phyloP scores from a whole-genome alignment of 2,329 filamentous ascomycete species.

The Xylaria sp. region DNA sequence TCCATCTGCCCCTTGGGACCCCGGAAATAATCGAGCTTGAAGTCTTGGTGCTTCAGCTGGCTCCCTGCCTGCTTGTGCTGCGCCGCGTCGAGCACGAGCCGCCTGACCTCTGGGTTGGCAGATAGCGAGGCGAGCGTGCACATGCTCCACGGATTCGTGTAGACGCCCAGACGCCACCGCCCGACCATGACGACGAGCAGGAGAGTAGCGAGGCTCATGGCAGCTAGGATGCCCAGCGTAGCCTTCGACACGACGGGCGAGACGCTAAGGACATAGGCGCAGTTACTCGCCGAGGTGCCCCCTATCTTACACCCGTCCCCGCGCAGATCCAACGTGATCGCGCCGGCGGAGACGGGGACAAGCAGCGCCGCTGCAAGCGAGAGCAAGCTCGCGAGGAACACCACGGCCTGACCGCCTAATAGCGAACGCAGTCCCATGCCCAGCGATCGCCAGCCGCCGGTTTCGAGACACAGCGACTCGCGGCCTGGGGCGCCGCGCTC shows the following conservation, averaged over 20 bases:
- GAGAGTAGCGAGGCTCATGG: slow-evolving; percentile 45
- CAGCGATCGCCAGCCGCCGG: slow-evolving; percentile 42
- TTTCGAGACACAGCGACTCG: slow-evolving; percentile 49
- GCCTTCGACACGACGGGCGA: slow-evolving; percentile 44
- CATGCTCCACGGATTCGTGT: slow-evolving; percentile 53
- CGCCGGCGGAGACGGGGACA: slow-evolving; percentile 48
- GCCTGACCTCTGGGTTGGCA: slow-evolving; percentile 38
- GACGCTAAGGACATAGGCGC: slow-evolving; percentile 48
- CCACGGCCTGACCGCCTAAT: slow-evolving; percentile 42
- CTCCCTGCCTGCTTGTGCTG: background rate
- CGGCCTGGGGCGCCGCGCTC: slow-evolving; percentile 47
- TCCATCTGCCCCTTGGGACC: background rate
- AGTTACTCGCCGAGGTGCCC: slow-evolving; percentile 43
- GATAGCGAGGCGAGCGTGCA: slow-evolving; percentile 45
- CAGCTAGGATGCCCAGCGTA: slow-evolving; percentile 44
- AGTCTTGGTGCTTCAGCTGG: slow-evolving; percentile 14
- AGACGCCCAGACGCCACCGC: slow-evolving; percentile 50
- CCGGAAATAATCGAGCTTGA: slow-evolving; percentile 26
- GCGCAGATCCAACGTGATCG: slow-evolving; percentile 47
- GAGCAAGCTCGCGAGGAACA: slow-evolving; percentile 46
- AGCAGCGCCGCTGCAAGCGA: slow-evolving; percentile 46
- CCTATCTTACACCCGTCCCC: slow-evolving; percentile 42
- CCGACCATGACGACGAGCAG: slow-evolving; percentile 44
- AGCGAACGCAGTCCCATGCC: slow-evolving; percentile 42
- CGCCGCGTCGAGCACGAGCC: slow-evolving; percentile 13